Percentiles rank a stretch among this genome's conserved stretches.
Conservation (phyloP, 2,329 filamentous ascomycete species). For the Trichophyton mentagrophytes region DNA sequence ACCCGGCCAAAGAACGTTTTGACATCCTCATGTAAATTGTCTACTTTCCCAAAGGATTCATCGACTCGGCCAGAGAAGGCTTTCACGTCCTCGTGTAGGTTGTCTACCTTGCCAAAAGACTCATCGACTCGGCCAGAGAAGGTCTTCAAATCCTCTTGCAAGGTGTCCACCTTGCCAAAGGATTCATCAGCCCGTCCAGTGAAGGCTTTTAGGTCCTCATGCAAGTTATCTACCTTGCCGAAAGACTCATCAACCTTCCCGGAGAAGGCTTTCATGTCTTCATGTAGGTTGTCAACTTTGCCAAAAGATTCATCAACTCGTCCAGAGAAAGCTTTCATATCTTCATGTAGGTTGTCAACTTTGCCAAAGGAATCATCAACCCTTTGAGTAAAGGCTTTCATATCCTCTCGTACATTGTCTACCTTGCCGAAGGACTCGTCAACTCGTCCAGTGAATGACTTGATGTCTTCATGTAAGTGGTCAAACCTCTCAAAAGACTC, state of each 20-base stretch:
- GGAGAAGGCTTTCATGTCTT: constrained; percentile 19
- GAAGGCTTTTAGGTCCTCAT: neutral
- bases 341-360: constrained; percentile 63
- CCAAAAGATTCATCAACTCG: constrained; percentile 66
- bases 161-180: constrained; percentile 59
- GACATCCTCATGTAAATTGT: constrained; percentile 44
- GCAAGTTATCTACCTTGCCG: neutral
- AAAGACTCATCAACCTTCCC: neutral
- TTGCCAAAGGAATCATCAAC: constrained; percentile 68
- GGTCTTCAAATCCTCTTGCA: constrained; percentile 68
- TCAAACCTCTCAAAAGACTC: constrained; percentile 64
- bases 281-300: constrained; percentile 64
- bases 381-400: constrained; percentile 35
- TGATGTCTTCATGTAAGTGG: constrained; percentile 56
- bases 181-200: constrained; percentile 62
- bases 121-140: constrained; percentile 75
- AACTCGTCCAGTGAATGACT: constrained; percentile 24
- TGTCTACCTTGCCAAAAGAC: constrained; percentile 61
- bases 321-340: constrained; percentile 73
- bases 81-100: constrained; percentile 45
- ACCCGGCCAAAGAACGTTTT: constrained; percentile 32
- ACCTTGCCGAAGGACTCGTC: neutral
- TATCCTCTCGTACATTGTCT: neutral
- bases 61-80: neutral
- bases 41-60: neutral